Evolutionary conservation across 2,329 filamentous ascomycete genomes (phyloP).

Genomic region (Colletotrichum sp.): DNA sequence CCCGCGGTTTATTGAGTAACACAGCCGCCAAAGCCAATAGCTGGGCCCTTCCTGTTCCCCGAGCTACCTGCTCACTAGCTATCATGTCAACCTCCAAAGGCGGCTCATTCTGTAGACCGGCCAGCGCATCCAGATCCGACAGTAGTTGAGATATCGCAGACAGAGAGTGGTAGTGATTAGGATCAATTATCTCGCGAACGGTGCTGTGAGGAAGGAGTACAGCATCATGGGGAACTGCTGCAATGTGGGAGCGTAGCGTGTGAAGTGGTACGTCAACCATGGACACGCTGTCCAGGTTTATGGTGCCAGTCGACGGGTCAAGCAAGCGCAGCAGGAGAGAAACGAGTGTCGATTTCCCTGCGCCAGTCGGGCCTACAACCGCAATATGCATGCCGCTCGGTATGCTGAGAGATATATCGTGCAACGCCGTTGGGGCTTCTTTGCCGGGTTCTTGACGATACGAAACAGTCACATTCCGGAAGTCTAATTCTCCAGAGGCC

Average conservation of each 20-base stretch:
- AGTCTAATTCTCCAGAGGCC: background rate
- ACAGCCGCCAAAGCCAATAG: background rate
- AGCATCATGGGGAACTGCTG: background rate
- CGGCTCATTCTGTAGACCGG: background rate
- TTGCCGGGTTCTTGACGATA: background rate
- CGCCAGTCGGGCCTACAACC: background rate
- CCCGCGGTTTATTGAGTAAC: background rate
- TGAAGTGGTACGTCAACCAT: background rate
- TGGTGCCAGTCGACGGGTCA: background rate
- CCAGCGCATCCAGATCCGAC: background rate
- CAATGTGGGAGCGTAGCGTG: background rate
- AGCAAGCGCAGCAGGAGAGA: background rate
- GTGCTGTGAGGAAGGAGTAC: background rate
- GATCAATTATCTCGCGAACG: background rate
- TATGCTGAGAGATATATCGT: background rate
- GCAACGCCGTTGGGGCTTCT: background rate
- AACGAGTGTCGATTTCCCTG: background rate
- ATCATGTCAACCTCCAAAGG: background rate
- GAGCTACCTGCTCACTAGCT: background rate
- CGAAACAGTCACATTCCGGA: background rate
- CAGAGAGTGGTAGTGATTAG: background rate
- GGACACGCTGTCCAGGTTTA: background rate
- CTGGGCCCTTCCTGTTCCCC: background rate
- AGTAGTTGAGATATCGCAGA: background rate
- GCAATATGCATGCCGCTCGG: background rate